Evolutionary conservation across 139 green algal genomes (phyloP).

Genomic region (Nannochloris sp.): DNA sequence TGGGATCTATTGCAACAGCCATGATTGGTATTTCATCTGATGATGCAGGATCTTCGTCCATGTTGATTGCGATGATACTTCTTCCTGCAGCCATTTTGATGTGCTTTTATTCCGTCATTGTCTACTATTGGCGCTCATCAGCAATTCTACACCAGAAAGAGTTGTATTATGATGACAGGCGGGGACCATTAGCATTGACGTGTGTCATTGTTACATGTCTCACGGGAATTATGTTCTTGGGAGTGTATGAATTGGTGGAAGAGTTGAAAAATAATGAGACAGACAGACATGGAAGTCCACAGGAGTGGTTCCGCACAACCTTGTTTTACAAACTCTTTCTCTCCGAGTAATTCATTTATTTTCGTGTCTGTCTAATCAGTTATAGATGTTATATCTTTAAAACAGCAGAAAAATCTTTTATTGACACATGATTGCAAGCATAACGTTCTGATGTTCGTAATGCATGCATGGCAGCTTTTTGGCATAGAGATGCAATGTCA

Average conservation of each 20-base stretch:
- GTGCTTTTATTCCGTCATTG: conserved; percentile 64
- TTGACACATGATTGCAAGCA: conserved; percentile 1
- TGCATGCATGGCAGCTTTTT: conserved; percentile 54
- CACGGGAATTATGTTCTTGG: conserved; percentile 61
- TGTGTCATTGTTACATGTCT: conserved; percentile 55
- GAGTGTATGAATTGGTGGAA: conserved; percentile 50
- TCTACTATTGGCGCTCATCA: conserved; percentile 64
- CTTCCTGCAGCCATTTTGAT: conserved; percentile 77
- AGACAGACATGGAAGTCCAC: neutral
- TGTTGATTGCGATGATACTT: conserved; percentile 77
- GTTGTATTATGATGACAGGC: conserved; percentile 62
- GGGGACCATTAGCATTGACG: conserved; percentile 61
- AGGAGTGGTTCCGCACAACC: conserved; percentile 3
- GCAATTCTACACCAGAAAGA: conserved; percentile 53
- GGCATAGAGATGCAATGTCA: conserved; percentile 44
- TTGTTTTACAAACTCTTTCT: neutral
- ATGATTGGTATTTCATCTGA: conserved; percentile 57
- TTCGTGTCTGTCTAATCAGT: neutral
- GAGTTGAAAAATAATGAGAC: neutral
- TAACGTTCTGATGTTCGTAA: conserved; percentile 13
- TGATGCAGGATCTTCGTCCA: neutral
- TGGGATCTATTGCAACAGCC: conserved; percentile 67
- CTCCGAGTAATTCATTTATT: neutral
- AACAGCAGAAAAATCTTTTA: neutral
- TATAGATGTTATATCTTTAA: neutral